Evolutionary conservation across 225 moss, liverwort and hornwort species (phyloP), one percentile per base, ranked within the genome.

Genomic region (Neckera pumila): DNA sequence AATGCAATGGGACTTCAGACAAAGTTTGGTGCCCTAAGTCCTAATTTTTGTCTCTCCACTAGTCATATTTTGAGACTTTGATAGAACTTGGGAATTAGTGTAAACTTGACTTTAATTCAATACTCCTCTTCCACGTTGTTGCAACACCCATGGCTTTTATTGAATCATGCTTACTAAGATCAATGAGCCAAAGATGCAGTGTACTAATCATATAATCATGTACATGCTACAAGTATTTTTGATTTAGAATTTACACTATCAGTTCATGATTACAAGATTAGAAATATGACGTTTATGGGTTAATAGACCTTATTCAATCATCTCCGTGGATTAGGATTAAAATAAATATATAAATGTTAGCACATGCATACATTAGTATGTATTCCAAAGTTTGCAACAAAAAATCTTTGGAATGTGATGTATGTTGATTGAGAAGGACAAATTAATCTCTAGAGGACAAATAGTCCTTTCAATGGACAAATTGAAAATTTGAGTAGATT

Each of bases 281-380:
- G 7, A 67, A 67, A 67, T 12, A n/a, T 67, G 2, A 23, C 0
- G 3, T 0, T 34, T 36, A 19, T 1, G 65, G 11, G 36, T 1
- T 65, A 19, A 6, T 36, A 65, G 6, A 34, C 65, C 66, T 22
- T 12, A 7, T 67, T 7, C 38, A 38, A n/a, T 38, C 7, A 36
- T 70, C 40, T 38, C 4, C 25, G 0, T 40, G 25, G 1, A 0
- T 40, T 70, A 25, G 25, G 25, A 70, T 25, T 25, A 9, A 40
- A 40, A 4, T 70, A 3, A 40, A 71, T 14, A 9, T 71, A 42
- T 2, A 42, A 27, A 6, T 28, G 0, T 43, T 43, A 72, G 17
- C 0, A 0, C 1, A 1, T 72, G 9, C 3, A 0, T 71, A 2
- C 27, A 43, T 26, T 71, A 26, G 15, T 72, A 1, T 14, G 1